Conservation (phyloP, 805 yeast species). For the Wickerhamiella spandovensis region DNA sequence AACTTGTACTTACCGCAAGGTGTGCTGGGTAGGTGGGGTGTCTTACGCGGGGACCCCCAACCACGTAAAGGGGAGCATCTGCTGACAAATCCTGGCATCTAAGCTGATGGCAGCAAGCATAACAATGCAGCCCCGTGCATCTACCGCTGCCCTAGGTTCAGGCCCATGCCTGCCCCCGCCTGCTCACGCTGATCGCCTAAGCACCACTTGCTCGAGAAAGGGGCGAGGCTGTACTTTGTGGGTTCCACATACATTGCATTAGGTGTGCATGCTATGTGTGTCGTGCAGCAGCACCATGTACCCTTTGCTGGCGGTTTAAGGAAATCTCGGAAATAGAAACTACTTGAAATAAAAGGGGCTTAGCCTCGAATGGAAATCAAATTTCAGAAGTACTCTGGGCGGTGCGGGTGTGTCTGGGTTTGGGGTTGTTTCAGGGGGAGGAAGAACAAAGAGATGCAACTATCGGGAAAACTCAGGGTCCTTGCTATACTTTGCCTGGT, state of each 20-base stretch:
- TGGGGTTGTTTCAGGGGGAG: no score
- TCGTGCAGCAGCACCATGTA: neutral
- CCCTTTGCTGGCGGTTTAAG: no score
- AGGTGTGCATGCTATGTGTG: neutral
- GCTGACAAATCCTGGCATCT: neutral
- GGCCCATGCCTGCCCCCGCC: neutral
- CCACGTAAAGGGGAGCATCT: neutral
- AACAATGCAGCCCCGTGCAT: neutral
- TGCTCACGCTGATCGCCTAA: neutral
- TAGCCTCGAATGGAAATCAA: neutral
- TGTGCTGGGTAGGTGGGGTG: slow-evolving; percentile 1
- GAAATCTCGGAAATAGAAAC: neutral
- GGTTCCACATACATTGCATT: neutral
- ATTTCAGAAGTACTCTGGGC: no score
- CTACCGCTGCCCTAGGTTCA: neutral
- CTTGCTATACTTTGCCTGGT: slow-evolving; percentile 15
- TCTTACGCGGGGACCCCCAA: neutral
- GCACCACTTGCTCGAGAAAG: neutral
- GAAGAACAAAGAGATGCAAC: no score
- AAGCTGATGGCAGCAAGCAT: neutral
- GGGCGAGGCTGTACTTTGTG: neutral
- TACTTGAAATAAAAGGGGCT: neutral
- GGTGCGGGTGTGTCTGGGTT: no score
- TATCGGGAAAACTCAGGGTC: slow-evolving; percentile 15
- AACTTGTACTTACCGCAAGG: neutral